Evolutionary conservation across 805 yeast genomes (phyloP), one percentile per base, ranked within the genome.

Genomic region (Metschnikowia aberdeeniae): DNA sequence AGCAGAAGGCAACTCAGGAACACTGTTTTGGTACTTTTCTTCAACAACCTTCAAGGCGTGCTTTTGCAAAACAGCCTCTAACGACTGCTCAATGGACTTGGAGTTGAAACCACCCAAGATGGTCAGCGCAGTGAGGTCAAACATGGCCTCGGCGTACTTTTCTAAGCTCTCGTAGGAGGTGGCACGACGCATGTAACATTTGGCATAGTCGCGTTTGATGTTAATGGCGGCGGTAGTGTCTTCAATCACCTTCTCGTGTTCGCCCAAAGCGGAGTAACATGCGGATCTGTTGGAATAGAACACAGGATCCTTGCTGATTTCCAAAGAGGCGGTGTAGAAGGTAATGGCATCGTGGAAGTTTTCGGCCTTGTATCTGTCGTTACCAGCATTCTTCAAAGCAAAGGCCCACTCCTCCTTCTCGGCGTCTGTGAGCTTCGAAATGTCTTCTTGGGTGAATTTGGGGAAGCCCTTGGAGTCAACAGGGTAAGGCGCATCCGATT

Each of bases 211-310:
- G 10, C 96, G 96, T 64, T 89, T 86, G 58, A 92, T 70, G 57
- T 81, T 77, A 58, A 93, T 76, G 26, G 98, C 99, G 50, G 76
- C 78, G 17, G 96, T 80, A 46, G 97, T 86, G 64, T 89, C 97
- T 55, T 81, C 86, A 52, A 93, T 77, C 38, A 90, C 96, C 63
- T 89, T 84, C 57, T 87, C 89, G 62, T 80, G 82, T 51, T 89
- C 80, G 52, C 82, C 79, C 54, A 87, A 72, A 7, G 95, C 88
- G 42, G 90, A 86, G 69, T 86, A 86, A 68, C 97, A 92, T 13
- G 99, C 99, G 26, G 98, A 89, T 68, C 97, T 82, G 75, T 93
- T 93, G 50, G 97, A 89, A 71, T 84, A 92, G 70, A 78, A 93
- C 30, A 90, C 86, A 5, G 97, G 89, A 66, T 93, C 97, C 55